Base-by-base conservation (phyloP, 164 flowering plant genomes). In the Buxus sempervirens region DNA sequence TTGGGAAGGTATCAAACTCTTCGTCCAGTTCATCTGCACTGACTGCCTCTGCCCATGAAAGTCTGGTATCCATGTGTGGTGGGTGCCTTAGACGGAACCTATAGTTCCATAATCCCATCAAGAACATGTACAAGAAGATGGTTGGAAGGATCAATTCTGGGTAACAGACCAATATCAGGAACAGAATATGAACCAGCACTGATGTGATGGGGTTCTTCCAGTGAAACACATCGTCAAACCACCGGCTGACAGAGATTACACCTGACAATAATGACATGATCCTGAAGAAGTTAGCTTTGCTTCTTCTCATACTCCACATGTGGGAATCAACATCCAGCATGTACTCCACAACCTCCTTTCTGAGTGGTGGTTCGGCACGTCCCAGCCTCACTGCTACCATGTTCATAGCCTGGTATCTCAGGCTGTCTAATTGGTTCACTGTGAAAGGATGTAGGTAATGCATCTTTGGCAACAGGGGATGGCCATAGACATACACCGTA, bases 271-370 rank as follows among this genome's bases (percentile, higher is more conserved):
- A 68, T 0, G 91, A 82, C 56, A 87, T 84, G 7, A 87, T 85
- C 26, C 94, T 64, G 70, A 89, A 87, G 83, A 89, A 89, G 73
- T 89, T 87, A 14, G 94, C 93, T 70, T 88, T 88, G 82, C 93
- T 88, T 76, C 83, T 77, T 56, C 87, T 79, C 89, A 83, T 82
- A 70, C 86, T 82, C 90, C 90, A 86, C 85, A 86, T 89, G 69
- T 87, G 89, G 22, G 94, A 87, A 70, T 85, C 91, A 24, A 84
- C 91, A 67, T 86, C 90, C n/a, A 89, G 70, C 94, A 89, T 85
- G 72, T 84, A 86, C 64, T 86, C 89, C 1, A 88, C 89, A 8
- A 88, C 87, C 67, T 88, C 93, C 65, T 81, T 84, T 62, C 88
- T 73, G 0, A 88, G 71, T 0, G 89, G 86, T 2, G 90, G 90